phyloP scores from a whole-genome alignment of 441 rosid genomes.

The Jatropha podagrica region DNA sequence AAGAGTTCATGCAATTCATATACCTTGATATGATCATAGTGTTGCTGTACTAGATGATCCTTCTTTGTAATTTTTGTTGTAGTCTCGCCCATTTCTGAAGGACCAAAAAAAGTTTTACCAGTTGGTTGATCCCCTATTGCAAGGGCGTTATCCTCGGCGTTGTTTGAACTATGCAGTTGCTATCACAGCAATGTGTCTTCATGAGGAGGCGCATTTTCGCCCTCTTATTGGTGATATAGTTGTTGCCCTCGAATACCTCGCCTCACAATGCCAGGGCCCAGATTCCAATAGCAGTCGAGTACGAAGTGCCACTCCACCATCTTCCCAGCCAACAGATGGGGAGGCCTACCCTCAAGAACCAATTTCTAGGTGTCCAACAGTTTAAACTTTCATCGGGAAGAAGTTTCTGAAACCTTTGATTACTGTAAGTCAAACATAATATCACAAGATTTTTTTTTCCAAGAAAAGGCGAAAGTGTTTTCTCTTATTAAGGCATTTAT shows the following conservation, averaged over 20 bases:
- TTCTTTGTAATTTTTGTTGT: constrained; percentile 19
- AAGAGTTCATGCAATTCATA: neutral
- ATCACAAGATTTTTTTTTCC: neutral
- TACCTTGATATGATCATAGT: neutral
- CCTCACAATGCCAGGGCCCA: constrained; percentile 45
- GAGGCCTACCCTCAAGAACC: constrained; percentile 16
- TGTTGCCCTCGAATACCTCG: constrained; percentile 88
- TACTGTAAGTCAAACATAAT: constrained; percentile 20
- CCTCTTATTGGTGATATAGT: constrained; percentile 89
- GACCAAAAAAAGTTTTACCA: constrained; percentile 69
- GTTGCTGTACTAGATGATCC: neutral
- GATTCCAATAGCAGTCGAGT: constrained; percentile 29
- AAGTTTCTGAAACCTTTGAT: constrained; percentile 12
- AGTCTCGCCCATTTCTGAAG: constrained; percentile 71
- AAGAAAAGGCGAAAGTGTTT: too few relatives aligned
- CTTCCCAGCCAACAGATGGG: constrained; percentile 10
- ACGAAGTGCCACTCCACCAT: constrained; percentile 23
- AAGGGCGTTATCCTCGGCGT: constrained; percentile 69
- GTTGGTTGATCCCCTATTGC: constrained; percentile 72
- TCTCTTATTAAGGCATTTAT: neutral
- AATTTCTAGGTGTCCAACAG: constrained; percentile 22
- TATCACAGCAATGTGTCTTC: constrained; percentile 86
- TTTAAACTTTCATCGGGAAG: constrained; percentile 17
- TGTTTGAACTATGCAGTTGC: constrained; percentile 92
- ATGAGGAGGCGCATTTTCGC: constrained; percentile 87